These are phyloP conservation scores for Vitis vinifera DNA, from an alignment of 164 flowering plant species.

Conservation along the genomic window DNA sequence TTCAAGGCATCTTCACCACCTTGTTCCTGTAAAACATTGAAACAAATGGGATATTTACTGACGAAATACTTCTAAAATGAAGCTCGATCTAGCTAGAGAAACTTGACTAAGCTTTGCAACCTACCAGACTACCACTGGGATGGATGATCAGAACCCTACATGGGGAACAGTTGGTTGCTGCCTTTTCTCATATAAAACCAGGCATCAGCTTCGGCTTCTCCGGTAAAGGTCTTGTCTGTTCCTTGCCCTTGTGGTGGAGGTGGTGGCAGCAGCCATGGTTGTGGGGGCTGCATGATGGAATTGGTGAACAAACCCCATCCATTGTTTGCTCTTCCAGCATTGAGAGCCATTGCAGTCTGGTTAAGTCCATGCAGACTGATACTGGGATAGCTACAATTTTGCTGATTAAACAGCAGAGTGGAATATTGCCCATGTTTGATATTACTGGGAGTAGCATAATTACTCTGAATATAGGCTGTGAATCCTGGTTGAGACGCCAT, in stretches of 20 bases:
- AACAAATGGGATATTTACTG: too few relatives aligned
- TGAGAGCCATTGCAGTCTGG: not conserved
- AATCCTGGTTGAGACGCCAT: not conserved
- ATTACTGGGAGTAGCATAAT: not conserved
- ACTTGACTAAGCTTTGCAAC: too few relatives aligned
- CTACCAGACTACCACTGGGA: too few relatives aligned
- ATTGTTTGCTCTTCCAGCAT: not conserved
- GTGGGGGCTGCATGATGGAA: not conserved
- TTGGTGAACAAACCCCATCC: too few relatives aligned
- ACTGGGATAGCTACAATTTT: too few relatives aligned
- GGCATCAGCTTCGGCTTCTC: not conserved
- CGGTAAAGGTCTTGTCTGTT: not conserved
- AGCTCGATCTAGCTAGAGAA: too few relatives aligned
- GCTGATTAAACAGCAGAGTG: not conserved
- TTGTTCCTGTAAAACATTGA: too few relatives aligned
- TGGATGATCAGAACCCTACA: too few relatives aligned
- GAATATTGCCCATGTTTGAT: too few relatives aligned
- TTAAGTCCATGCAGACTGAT: too few relatives aligned
- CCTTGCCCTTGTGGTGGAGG: conserved; percentile 3
- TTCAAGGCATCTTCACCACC: too few relatives aligned
- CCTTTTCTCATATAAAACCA: not conserved
- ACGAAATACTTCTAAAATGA: too few relatives aligned
- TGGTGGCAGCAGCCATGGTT: not conserved
- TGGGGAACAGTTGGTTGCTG: not conserved
- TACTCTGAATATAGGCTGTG: not conserved